A percentile compares a stretch with the other conserved stretches of the same genome.
These are phyloP conservation scores for Salix viminalis DNA, from an alignment of 345 rosid species.

Conservation along the genomic window DNA sequence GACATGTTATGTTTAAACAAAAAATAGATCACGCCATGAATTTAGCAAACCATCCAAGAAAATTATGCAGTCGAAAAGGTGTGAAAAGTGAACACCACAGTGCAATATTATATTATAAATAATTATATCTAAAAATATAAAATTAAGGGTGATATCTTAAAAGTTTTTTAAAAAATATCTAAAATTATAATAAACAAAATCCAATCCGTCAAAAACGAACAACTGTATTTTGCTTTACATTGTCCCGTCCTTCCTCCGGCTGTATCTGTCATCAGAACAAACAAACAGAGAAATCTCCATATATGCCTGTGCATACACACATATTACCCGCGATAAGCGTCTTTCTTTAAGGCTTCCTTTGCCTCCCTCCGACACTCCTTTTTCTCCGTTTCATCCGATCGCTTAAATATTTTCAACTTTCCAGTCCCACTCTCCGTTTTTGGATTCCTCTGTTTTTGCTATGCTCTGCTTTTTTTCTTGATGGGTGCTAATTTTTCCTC, in stretches of 20 bases:
- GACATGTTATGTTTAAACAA: neutral
- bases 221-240: neutral
- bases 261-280: neutral
- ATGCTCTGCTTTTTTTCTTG: neutral
- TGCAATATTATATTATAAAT: neutral
- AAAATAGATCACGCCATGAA: neutral
- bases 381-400: neutral
- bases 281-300: neutral
- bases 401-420: neutral
- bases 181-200: neutral
- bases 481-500: constrained; percentile 73
- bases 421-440: neutral
- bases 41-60: neutral
- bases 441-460: neutral
- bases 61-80: too few relatives aligned
- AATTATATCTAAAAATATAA: neutral
- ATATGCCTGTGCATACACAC: too few relatives aligned
- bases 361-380: neutral
- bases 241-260: neutral
- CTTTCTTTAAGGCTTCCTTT: constrained; percentile 11
- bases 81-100: too few relatives aligned
- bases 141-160: neutral
- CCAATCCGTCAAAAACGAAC: neutral
- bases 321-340: constrained; percentile 7
- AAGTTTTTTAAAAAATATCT: neutral